Percentiles rank a stretch among this genome's conserved stretches.
These are phyloP conservation scores for Chaetoceros muelleri DNA, from an alignment of 108 stramenopile species.

Conservation along the genomic window DNA sequence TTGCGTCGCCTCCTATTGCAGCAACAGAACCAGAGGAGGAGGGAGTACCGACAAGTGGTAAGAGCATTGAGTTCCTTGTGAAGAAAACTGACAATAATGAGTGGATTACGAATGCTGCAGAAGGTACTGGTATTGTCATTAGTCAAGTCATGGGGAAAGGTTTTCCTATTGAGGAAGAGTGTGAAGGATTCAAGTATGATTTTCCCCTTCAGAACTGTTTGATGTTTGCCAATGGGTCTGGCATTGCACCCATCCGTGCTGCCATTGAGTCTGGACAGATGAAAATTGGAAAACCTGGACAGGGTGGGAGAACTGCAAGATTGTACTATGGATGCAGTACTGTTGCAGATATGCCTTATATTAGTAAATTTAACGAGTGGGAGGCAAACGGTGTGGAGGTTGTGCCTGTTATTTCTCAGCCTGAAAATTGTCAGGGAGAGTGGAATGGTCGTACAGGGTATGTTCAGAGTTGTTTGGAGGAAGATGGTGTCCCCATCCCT, in stretches of 20 bases:
- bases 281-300: conserved; percentile 26
- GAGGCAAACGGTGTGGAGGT: conserved; percentile 69
- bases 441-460: conserved; percentile 82
- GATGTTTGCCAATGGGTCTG: conserved; percentile 75
- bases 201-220: conserved; percentile 84
- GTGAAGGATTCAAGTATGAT: conserved; percentile 84
- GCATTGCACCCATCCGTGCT: conserved; percentile 88
- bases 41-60: too few relatives aligned
- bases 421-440: conserved; percentile 19
- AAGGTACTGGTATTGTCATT: conserved; percentile 38
- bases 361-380: conserved; percentile 73
- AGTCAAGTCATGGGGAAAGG: conserved; percentile 85
- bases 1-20: conserved; percentile 69
- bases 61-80: conserved; percentile 77
- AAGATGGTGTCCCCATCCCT: conserved; percentile 82
- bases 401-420: conserved; percentile 71
- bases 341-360: conserved; percentile 68
- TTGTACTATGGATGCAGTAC: conserved; percentile 80
- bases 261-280: conserved; percentile 76
- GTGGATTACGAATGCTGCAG: conserved; percentile 40
- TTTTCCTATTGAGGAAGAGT: conserved; percentile 71
- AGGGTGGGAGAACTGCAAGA: conserved; percentile 56
- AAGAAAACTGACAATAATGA: conserved; percentile 78
- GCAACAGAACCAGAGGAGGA: conserved; percentile 28
- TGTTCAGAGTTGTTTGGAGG: conserved; percentile 82